phyloP scores from a whole-genome alignment of 805 yeast genomes.

The Nakazawaea molendinolei region DNA sequence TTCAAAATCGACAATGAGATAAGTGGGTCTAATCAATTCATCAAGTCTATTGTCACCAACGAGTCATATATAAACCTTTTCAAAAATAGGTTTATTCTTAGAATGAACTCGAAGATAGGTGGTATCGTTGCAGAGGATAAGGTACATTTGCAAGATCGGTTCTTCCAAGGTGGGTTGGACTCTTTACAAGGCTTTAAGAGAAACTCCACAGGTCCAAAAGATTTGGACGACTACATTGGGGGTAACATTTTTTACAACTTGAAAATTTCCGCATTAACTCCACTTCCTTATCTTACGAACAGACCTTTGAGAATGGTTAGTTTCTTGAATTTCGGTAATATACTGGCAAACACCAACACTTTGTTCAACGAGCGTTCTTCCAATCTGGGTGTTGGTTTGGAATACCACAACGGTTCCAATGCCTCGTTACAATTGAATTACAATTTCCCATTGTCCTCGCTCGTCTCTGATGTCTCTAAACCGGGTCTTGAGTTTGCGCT shows the following conservation, averaged over 20 bases:
- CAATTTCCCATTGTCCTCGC: constrained; percentile 51
- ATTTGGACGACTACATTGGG: constrained; percentile 51
- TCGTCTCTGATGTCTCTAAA: constrained; percentile 41
- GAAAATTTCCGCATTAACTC: constrained; percentile 52
- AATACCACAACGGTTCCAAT: constrained; percentile 49
- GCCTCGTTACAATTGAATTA: constrained; percentile 66
- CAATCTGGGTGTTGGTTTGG: constrained; percentile 45
- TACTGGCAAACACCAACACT: constrained; percentile 20
- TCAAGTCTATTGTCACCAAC: constrained; percentile 27
- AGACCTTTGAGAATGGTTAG: constrained; percentile 57
- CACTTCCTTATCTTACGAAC: constrained; percentile 46
- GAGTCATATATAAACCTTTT: constrained; percentile 32
- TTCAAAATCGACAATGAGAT: constrained; percentile 37
- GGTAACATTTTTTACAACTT: constrained; percentile 55
- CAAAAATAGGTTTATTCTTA: constrained; percentile 40
- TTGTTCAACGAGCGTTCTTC: constrained; percentile 32
- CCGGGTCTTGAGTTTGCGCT: constrained; percentile 44
- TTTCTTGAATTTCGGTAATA: constrained; percentile 62
- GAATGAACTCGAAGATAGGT: constrained; percentile 48
- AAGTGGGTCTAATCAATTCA: constrained; percentile 20
- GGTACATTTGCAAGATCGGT: constrained; percentile 70
- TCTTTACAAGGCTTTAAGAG: constrained; percentile 64
- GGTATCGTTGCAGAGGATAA: constrained; percentile 34
- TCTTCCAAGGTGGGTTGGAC: constrained; percentile 75
- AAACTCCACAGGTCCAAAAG: constrained; percentile 62